Base-by-base conservation (phyloP, 2,329 filamentous ascomycete genomes). In the Capronia americana region DNA sequence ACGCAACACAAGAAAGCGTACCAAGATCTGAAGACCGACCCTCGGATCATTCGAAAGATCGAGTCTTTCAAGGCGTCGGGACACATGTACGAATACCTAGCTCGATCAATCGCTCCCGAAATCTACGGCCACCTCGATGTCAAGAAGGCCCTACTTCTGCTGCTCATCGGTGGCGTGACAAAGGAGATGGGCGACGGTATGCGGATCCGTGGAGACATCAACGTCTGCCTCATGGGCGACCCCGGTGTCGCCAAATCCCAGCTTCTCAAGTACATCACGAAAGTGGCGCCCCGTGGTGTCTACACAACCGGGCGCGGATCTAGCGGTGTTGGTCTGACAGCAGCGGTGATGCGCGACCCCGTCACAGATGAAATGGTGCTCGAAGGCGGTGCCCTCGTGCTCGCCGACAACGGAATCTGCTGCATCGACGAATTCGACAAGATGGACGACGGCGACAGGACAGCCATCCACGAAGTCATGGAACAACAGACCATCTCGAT, bases 211-310 rank as follows among this genome's bases (percentile, higher is more conserved):
- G 95, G 95, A 74, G 95, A 99, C 76, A 96, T 99, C 83, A 99
- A 99, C 81, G 90, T 99, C 69, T 98, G 95, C 78, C 82, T 99
- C 75, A 99, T 99, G 95, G 95, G 95, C 85, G 95, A 99, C 76
- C 95, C 95, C 77, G 95, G 95, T 92, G 95, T 99, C 76, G 95
- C 95, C 82, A 99, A 99, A 82, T 99, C 95, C 44, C 95, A 99
- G 82, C 83, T 99, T 72, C 86, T 99, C 72, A 98, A 97, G 81
- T 99, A 99, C 79, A 98, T 99, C 77, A 92, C 93, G 71, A 98
- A 99, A 82, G 95, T 99, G 32, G 94, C 95, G 1, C 95, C 95
- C 68, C 92, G 95, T 69, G 93, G 93, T 72, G 89, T 93, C 58
- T 93, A 93, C 79, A 93, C 91, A 2, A 92, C 90, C 66, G 91